A percentile compares a stretch with the other conserved stretches of the same genome.
Evolutionary conservation across 2,329 filamentous ascomycete species (phyloP).

Genomic region (Epicoccum sorghinum): DNA sequence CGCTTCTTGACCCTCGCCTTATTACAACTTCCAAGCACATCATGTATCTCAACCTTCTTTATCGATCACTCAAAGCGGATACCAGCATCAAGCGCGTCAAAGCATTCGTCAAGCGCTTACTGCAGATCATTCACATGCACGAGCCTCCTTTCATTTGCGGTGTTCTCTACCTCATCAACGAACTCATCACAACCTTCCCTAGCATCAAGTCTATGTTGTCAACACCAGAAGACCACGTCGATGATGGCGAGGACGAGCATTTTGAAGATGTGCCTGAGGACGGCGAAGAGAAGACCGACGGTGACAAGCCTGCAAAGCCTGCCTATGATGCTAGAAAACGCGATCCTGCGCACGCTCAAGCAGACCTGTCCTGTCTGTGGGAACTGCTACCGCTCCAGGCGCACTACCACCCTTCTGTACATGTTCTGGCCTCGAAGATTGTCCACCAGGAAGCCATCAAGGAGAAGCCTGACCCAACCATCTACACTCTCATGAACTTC

Average conservation of each 20-base stretch:
- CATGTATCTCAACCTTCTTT: conserved; percentile 90
- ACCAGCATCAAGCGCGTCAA: conserved; percentile 90
- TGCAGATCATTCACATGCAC: conserved; percentile 86
- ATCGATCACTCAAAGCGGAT: conserved; percentile 86
- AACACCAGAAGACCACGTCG: conserved; percentile 75
- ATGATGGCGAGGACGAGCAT: conserved; percentile 74
- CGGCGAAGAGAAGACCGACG: conserved; percentile 36
- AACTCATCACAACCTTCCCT: conserved; percentile 80
- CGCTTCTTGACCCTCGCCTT: conserved; percentile 86
- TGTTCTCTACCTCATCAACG: conserved; percentile 85
- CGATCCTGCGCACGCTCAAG: conserved; percentile 88
- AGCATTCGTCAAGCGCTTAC: conserved; percentile 90
- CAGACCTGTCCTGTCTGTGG: conserved; percentile 93
- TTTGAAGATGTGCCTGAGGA: conserved; percentile 68
- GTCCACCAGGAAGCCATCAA: conserved; percentile 73
- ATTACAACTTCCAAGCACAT: conserved; percentile 92
- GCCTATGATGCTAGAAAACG: conserved; percentile 87
- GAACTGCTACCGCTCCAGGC: conserved; percentile 79
- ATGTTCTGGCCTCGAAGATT: conserved; percentile 77
- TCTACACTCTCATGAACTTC: conserved; percentile 93
- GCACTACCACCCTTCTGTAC: conserved; percentile 94
- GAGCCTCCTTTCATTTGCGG: conserved; percentile 93
- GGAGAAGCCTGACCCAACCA: conserved; percentile 86
- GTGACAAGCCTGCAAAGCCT: conserved; percentile 22
- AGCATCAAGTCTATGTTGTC: conserved; percentile 75